Conservation (phyloP, 2,329 filamentous ascomycete genomes). For the Colletotrichum kahawae region DNA sequence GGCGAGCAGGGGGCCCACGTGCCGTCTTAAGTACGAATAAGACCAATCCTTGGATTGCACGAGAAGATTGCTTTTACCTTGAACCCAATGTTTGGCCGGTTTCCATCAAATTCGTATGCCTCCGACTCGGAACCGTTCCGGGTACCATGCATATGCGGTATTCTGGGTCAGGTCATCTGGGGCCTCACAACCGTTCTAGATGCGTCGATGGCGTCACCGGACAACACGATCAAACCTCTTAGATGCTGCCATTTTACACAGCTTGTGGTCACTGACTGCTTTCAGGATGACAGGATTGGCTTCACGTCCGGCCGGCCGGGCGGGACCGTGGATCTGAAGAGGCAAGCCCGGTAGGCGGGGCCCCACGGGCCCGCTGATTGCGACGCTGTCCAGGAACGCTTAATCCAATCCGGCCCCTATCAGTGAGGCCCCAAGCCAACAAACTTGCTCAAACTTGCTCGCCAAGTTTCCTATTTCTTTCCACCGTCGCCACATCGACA, state of each 20-base stretch:
- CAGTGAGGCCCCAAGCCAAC: not conserved
- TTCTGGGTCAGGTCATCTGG: not conserved
- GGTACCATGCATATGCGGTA: not conserved
- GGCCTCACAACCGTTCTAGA: not conserved
- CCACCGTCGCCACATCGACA: not conserved
- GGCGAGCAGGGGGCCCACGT: not conserved
- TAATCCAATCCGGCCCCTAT: not conserved
- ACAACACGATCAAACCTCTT: conserved; percentile 2
- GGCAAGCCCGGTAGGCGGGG: not conserved
- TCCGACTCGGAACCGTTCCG: not conserved
- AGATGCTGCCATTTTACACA: not conserved
- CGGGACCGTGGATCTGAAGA: not conserved
- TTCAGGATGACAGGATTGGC: not conserved
- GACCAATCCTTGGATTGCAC: not conserved
- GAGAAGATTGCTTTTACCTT: not conserved
- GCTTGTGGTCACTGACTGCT: not conserved
- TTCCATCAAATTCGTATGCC: not conserved
- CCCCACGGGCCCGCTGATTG: conserved; percentile 35
- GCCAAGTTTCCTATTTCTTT: not conserved
- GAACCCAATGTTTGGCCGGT: accelerated
- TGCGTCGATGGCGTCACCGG: conserved; percentile 22
- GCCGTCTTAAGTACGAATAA: not conserved
- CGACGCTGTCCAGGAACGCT: conserved; percentile 12
- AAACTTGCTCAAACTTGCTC: conserved; percentile 3
- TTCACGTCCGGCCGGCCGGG: not conserved